Evolutionary conservation across 129 eudicot species (phyloP), one percentile per base, ranked within the genome.

Genomic region (Calendula officinalis): DNA sequence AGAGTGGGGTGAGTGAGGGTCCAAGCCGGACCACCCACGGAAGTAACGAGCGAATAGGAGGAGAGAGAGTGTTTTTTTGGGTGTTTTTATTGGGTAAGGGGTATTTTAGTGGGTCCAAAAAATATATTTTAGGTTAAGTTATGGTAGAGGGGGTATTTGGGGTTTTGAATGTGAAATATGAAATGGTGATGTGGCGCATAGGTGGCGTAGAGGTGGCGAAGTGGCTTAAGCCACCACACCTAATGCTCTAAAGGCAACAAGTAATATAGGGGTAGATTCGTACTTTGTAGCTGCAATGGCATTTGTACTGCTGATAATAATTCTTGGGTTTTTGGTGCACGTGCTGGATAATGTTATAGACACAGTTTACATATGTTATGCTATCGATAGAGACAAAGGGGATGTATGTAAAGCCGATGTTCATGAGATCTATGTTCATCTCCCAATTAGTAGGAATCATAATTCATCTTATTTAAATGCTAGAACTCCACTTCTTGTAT

Each of bases 301-400:
- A 5, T 88, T 84, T 81, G 57, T 75, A 34, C 66, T 84, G 79
- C 59, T 84, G 66, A 49, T 88, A 34, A 60, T 82, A 72, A 80
- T 84, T 37, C 83, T 88, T 5, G 81, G 94, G 43, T 88, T 63
- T 53, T 76, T 84, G 50, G 84, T 83, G 43, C 79, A 69, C 34
- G 81, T 88, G 73, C 80, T 88, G 68, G 88, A 88, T 62, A 77
- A 88, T 72, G 98, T 94, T 35, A 79, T 94, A 5, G 97, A 88
- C 59, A 80, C 97, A 9, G 89, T 94, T 7, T 92, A 92, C 42
- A 82, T 92, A 9, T 94, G 99, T 80, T 94, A 88, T 16, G 99
- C 90, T 33, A 77, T 88, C 11, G 99, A 94, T 73, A 76, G 95
- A 59, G 99, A 88, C 81, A 72, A 78, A 33, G 95, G 91, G 17